Conservation (phyloP, 345 rosid species). For the Hibiscus mutabilis region DNA sequence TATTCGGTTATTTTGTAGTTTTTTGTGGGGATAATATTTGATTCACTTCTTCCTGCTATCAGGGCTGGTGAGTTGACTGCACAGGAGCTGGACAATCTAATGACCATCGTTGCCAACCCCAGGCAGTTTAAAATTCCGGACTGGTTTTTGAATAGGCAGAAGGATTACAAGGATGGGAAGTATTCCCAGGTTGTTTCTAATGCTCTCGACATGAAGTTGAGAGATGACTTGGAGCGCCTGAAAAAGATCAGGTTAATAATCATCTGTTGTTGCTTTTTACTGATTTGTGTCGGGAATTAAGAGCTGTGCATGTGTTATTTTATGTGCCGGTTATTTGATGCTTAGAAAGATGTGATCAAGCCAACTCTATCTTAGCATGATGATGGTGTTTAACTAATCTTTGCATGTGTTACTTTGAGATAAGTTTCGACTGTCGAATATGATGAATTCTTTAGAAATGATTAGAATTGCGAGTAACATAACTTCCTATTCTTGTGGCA, state of each 20-base stretch:
- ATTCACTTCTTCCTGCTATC: background rate
- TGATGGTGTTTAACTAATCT: too few relatives aligned
- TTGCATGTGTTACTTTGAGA: too few relatives aligned
- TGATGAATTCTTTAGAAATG: too few relatives aligned
- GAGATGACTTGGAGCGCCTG: constrained; percentile 81
- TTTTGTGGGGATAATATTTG: background rate
- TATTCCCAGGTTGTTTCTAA: constrained; percentile 80
- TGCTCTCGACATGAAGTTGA: too few relatives aligned
- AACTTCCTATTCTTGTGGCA: background rate
- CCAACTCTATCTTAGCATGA: background rate
- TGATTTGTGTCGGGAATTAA: background rate
- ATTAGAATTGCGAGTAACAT: too few relatives aligned
- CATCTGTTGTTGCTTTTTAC: background rate
- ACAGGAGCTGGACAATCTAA: constrained; percentile 73
- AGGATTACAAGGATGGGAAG: constrained; percentile 86
- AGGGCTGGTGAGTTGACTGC: constrained; percentile 70
- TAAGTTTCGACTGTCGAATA: too few relatives aligned
- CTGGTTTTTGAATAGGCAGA: constrained; percentile 83
- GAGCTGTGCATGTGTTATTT: background rate
- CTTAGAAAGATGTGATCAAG: background rate
- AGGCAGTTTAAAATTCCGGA: background rate
- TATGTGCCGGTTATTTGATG: background rate
- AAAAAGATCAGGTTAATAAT: constrained; percentile 67
- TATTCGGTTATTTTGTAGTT: background rate
- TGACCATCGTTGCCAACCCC: constrained; percentile 12